These are phyloP conservation scores for Penicillium sp. DNA, from an alignment of 2,329 filamentous ascomycete genomes.

Conservation along the genomic window DNA sequence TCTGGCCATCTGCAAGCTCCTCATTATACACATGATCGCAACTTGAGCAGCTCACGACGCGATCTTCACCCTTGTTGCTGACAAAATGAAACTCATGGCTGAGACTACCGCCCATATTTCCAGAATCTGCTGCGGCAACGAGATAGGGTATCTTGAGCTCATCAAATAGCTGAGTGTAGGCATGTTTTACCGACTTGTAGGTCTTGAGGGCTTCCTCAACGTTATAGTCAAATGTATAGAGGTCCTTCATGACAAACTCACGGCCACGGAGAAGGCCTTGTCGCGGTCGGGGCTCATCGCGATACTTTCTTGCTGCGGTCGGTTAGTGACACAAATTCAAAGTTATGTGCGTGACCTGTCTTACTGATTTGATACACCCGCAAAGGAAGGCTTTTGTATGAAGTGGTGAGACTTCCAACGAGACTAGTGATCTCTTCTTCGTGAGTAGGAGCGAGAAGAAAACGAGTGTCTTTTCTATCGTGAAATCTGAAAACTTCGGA, in stretches of 20 bases:
- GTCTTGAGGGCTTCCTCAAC: constrained; percentile 69
- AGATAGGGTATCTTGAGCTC: constrained; percentile 81
- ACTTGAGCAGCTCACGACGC: constrained; percentile 68
- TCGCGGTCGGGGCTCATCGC: constrained; percentile 84
- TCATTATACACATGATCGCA: constrained; percentile 84
- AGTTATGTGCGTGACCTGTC: constrained; percentile 21
- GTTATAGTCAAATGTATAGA: constrained; percentile 87
- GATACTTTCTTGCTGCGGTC: constrained; percentile 75
- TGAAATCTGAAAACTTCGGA: constrained; percentile 79
- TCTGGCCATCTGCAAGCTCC: constrained; percentile 65
- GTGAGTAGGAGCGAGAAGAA: constrained; percentile 86
- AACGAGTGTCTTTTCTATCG: constrained; percentile 72
- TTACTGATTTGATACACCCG: constrained; percentile 85
- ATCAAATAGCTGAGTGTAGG: constrained; percentile 75
- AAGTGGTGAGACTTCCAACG: constrained; percentile 69
- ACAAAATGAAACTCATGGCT: constrained; percentile 95
- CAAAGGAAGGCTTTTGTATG: constrained; percentile 82
- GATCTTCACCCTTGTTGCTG: constrained; percentile 78
- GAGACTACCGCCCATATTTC: constrained; percentile 89
- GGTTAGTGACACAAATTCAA: not conserved
- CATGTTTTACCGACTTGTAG: constrained; percentile 69
- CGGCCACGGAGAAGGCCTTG: constrained; percentile 83
- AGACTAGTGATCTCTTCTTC: constrained; percentile 93
- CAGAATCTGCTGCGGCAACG: constrained; percentile 85
- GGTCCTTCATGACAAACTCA: constrained; percentile 97